A percentile compares a stretch with the other conserved stretches of the same genome.
These are phyloP conservation scores for Aaosphaeria pasadenensis DNA, from an alignment of 2,329 filamentous ascomycete species.

Conservation along the genomic window DNA sequence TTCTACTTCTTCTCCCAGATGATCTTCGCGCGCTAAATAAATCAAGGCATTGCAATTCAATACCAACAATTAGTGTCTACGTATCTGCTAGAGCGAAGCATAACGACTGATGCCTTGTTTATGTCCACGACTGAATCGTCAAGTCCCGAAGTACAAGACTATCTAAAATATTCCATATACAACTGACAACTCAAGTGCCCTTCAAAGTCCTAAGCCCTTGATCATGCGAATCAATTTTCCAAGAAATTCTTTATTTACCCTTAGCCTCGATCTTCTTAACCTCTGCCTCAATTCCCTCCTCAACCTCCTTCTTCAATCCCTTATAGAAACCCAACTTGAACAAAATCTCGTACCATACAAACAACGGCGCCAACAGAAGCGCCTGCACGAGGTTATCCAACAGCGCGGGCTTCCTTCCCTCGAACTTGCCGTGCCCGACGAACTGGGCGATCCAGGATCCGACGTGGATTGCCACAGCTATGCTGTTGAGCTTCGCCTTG, in stretches of 20 bases:
- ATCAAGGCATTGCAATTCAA: too few relatives aligned
- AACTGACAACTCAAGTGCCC: too few relatives aligned
- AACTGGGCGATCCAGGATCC: slow-evolving; percentile 86
- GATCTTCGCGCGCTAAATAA: too few relatives aligned
- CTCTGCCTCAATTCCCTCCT: slow-evolving; percentile 41
- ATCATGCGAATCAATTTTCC: too few relatives aligned
- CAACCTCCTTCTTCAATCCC: slow-evolving; percentile 46
- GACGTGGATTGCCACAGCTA: slow-evolving; percentile 66
- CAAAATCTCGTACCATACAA: slow-evolving; percentile 91
- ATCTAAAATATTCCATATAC: too few relatives aligned
- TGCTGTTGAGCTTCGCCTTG: slow-evolving; percentile 55
- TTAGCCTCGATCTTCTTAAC: slow-evolving; percentile 46
- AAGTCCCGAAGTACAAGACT: too few relatives aligned
- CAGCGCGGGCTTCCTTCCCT: slow-evolving; percentile 81
- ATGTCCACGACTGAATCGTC: too few relatives aligned
- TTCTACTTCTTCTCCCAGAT: too few relatives aligned
- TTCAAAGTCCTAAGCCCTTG: too few relatives aligned
- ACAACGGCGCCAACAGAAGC: slow-evolving; percentile 87
- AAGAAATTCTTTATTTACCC: not conserved
- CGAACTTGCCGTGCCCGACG: slow-evolving; percentile 83
- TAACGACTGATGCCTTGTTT: too few relatives aligned
- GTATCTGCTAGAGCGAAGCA: too few relatives aligned
- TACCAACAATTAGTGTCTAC: too few relatives aligned
- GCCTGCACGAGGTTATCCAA: slow-evolving; percentile 90
- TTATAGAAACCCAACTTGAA: slow-evolving; percentile 83